Evolutionary conservation across 345 rosid genomes (phyloP), one percentile per base, ranked within the genome.

Genomic region (Pistacia vera): DNA sequence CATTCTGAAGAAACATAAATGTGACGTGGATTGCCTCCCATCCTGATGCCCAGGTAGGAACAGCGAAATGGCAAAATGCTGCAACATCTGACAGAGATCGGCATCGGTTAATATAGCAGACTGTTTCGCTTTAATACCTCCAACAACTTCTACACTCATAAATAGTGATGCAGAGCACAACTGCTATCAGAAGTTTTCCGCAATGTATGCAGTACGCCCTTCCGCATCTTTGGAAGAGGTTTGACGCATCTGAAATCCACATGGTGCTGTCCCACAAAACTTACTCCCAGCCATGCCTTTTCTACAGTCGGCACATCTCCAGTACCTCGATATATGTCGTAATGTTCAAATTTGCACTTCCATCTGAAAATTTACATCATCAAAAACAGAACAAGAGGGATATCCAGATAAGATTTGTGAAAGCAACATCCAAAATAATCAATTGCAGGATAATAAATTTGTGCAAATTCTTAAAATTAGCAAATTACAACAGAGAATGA

Each of bases 11-110:
- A 89, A 90, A 14, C 95, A 73, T 89, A 90, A 25, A 93, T 82
- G 70, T 86, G 95, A 16, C 87, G 87, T 0, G 95, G 93, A 46
- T 90, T 1, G 93, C 93, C 68, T 89, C 93, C 93, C 95, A 90
- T 25, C 91, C 91, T 0, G 93, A 54, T 22, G 91, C 95, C 95
- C 95, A 87, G 20, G 77, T 13, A 90, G 89, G 80, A 89, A 87
- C 72, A 89, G 80, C 2, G 93, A 91, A 63, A 91, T 91, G 16
- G 91, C 93, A n/a, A 78, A 89, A 89, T 9, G 93, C 91, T 33
- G 95, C 93, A 74, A 91, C 93, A 57, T 87, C 93, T 1, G 93
- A 87, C 63, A 89, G 77, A 10, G 91, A 22, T 90, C 93, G 48
- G 95, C 95, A 78, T 89, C 93, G 0, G 93, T 89, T 72, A 91